Evolutionary conservation across 2,329 filamentous ascomycete genomes (phyloP).

Genomic region (Ceratocystis papillata): DNA sequence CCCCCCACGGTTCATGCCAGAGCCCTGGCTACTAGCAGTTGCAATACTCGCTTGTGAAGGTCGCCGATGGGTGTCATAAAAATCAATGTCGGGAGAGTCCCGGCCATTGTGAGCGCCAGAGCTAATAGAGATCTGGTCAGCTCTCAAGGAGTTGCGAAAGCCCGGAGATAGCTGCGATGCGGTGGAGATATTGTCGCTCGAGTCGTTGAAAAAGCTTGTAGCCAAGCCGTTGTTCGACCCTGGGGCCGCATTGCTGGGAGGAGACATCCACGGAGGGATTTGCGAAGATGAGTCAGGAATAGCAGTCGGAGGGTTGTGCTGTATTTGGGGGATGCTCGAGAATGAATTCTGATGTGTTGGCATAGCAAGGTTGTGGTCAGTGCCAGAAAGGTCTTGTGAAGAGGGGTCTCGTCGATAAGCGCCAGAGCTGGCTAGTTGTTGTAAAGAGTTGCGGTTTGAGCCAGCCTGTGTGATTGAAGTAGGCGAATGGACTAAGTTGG

Average conservation of each 20-base stretch:
- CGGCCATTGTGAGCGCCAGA: conserved; percentile 32
- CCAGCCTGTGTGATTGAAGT: conserved; percentile 4
- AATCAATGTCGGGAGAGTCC: conserved; percentile 51
- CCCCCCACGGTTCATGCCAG: conserved; percentile 57
- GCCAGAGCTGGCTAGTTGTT: conserved; percentile 26
- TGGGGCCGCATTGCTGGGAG: conserved; percentile 27
- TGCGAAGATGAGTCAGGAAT: conserved; percentile 43
- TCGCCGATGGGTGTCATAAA: conserved; percentile 50
- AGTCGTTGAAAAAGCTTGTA: conserved; percentile 63
- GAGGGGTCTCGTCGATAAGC: conserved; percentile 14
- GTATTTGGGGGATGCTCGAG: conserved; percentile 44
- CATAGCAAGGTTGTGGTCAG: background rate
- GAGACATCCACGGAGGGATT: conserved; percentile 48
- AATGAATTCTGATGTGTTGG: conserved; percentile 3
- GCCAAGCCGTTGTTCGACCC: conserved; percentile 33
- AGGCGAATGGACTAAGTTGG: conserved; percentile 37
- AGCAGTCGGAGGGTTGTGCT: conserved; percentile 48
- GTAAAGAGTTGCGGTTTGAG: conserved; percentile 33
- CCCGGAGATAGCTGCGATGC: conserved; percentile 59
- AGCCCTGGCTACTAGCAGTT: conserved; percentile 74
- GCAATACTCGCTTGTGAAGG: conserved; percentile 83
- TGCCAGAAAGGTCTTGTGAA: conserved; percentile 48
- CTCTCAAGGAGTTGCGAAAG: conserved; percentile 37
- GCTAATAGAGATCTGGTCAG: conserved; percentile 23
- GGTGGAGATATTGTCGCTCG: conserved; percentile 55